Base-by-base conservation (phyloP, 2,329 filamentous ascomycete genomes). In the Fulvia fulva region DNA sequence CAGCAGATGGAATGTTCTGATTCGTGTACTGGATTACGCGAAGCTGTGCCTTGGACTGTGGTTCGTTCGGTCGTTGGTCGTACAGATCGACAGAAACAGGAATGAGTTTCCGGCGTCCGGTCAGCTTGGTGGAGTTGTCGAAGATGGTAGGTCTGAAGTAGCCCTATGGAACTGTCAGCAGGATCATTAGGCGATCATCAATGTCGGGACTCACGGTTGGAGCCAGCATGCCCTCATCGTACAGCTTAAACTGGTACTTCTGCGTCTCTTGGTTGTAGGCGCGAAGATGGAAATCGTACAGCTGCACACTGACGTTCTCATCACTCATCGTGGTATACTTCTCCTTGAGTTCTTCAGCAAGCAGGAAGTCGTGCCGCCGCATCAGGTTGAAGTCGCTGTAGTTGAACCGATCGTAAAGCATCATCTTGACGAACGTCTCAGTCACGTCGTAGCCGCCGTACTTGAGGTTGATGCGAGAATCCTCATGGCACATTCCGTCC, bases 181-280 rank as follows among this genome's bases (percentile, higher is more conserved):
- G 2, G 9, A 49, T n/a, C 9, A 25, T 6, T 12, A 43, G 30
- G 11, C n/a, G 19, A 16, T 14, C 3, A 2, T 2, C 26, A 9
- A 19, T 41, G 37, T 41, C n/a, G 21, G 19, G 11, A 64, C 76
- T 68, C 69, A 80, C 78, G 87, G 96, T 91, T 0, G 92, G 89
- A 0, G 94, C 89, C n/a, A 99, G 81, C 66, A 96, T 90, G 22
- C 95, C 89, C 74, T 97, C 94, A 66, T 99, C 94, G 70, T 97
- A 99, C 0, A 90, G 92, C 79, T 97, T 97, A 81, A 97, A 97
- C 43, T 87, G 85, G 75, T 96, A 97, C 75, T 96, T 97, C 63
- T 87, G 84, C 1, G 94, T 99, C 53, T 94, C 88, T 71, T 96
- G 87, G 54, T 91, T 91, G 1, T 90, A 88, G 9, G 90, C 89